Evolutionary conservation across 495 filamentous ascomycete genomes (phyloP).

Genomic region (Rusavskia elegans): DNA sequence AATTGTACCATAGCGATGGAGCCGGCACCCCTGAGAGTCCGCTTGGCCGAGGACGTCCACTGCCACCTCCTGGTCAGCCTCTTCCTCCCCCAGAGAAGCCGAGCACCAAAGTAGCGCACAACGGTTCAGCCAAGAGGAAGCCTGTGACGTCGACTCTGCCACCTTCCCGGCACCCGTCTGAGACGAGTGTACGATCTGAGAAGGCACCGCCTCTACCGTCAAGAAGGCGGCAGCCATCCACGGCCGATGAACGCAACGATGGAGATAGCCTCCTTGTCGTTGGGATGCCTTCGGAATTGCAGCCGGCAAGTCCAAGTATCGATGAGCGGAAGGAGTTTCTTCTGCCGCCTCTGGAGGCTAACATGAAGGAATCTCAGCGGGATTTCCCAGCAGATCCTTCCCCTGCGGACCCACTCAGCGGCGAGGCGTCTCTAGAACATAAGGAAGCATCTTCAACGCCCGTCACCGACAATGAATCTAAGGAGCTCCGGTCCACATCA

Average conservation of each 20-base stretch:
- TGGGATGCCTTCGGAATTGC: slow-evolving; percentile 33
- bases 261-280: slow-evolving; percentile 34
- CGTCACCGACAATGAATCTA: not conserved
- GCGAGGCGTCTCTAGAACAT: not conserved
- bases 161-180: slow-evolving; percentile 15
- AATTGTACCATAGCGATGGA: slow-evolving; percentile 20
- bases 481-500: not conserved
- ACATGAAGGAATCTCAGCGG: not conserved
- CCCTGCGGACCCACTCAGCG: not conserved
- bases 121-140: slow-evolving; percentile 45
- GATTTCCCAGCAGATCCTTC: not conserved
- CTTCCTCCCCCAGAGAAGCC: slow-evolving; percentile 61
- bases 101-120: slow-evolving; percentile 37
- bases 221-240: slow-evolving; percentile 22
- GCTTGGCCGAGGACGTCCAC: slow-evolving; percentile 49
- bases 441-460: not conserved
- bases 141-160: slow-evolving; percentile 30
- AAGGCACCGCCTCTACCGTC: slow-evolving; percentile 19
- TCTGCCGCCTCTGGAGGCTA: not conserved
- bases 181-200: slow-evolving; percentile 14
- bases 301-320: slow-evolving; percentile 29
- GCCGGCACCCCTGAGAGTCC: slow-evolving; percentile 45
- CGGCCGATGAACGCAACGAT: slow-evolving; percentile 7
- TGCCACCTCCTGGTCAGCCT: slow-evolving; percentile 39
- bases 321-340: not conserved